A percentile compares a stretch with the other conserved stretches of the same genome.
phyloP scores from a whole-genome alignment of 192 early-diverging fungal genomes.

The Linnemannia zychae region DNA sequence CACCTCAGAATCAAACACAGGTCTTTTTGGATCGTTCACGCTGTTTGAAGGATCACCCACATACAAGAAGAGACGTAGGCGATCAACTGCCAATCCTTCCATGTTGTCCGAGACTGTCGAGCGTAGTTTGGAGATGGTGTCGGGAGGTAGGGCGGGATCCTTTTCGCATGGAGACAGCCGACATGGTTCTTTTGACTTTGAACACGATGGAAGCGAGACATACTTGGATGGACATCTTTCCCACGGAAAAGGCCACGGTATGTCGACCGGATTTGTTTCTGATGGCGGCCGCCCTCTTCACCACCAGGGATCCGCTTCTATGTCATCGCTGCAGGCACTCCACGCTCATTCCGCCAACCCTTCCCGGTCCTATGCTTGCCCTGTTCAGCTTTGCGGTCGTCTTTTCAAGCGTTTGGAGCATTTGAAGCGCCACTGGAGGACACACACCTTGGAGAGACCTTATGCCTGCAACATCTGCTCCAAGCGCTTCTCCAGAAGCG shows the following conservation, averaged over 20 bases:
- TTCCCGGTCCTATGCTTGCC: constrained; percentile 63
- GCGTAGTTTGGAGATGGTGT: constrained; percentile 20
- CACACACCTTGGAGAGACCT: constrained; percentile 71
- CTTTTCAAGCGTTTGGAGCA: constrained; percentile 72
- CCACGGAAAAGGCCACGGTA: background rate
- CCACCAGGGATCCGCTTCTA: constrained; percentile 50
- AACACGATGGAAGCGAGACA: constrained; percentile 20
- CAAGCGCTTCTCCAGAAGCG: constrained; percentile 69
- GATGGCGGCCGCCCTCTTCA: constrained; percentile 25
- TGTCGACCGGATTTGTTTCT: constrained; percentile 8
- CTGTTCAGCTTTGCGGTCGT: constrained; percentile 63
- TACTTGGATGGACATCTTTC: constrained; percentile 26
- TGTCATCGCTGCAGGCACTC: constrained; percentile 34
- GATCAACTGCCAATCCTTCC: constrained; percentile 63
- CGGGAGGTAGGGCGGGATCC: constrained; percentile 11
- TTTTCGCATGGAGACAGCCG: constrained; percentile 24
- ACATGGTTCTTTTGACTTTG: constrained; percentile 35
- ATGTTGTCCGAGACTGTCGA: constrained; percentile 43
- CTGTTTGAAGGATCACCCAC: constrained; percentile 79
- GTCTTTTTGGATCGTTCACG: constrained; percentile 68
- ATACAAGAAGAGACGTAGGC: constrained; percentile 79
- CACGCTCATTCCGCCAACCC: constrained; percentile 33
- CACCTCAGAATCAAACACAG: constrained; percentile 47
- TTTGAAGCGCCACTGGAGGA: constrained; percentile 69
- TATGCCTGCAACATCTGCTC: constrained; percentile 67